Evolutionary conservation across 2,329 filamentous ascomycete species (phyloP).

Genomic region (Pseudocercospora pini-densiflorae): DNA sequence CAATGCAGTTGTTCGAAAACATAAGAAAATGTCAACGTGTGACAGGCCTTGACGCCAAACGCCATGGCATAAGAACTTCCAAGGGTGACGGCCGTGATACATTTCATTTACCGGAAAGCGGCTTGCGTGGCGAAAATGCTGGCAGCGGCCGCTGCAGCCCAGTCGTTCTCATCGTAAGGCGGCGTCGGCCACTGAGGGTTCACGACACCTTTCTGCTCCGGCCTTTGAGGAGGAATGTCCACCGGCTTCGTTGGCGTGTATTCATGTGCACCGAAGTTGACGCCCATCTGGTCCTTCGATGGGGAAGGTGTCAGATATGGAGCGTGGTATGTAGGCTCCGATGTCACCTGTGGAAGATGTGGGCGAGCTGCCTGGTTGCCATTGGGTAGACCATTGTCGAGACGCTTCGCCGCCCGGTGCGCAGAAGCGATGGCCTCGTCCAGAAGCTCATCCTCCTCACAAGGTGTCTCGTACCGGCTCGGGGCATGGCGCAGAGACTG

Average conservation of each 20-base stretch:
- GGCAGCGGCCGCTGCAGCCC: constrained; percentile 80
- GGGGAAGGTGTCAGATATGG: constrained; percentile 72
- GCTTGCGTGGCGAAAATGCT: constrained; percentile 78
- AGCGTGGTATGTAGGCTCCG: constrained; percentile 61
- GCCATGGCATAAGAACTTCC: constrained; percentile 7
- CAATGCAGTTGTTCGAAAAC: constrained; percentile 24
- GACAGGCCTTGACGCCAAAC: constrained; percentile 9
- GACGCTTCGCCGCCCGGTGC: constrained; percentile 71
- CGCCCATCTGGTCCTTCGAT: constrained; percentile 80
- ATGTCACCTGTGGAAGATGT: constrained; percentile 65
- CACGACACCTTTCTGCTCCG: constrained; percentile 53
- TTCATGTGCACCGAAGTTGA: constrained; percentile 70
- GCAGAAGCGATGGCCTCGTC: constrained; percentile 86
- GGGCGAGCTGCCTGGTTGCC: constrained; percentile 44
- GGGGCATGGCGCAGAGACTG: constrained; percentile 74
- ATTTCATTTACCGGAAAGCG: constrained; percentile 34
- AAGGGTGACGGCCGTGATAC: constrained; percentile 12
- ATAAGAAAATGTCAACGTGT: constrained; percentile 24
- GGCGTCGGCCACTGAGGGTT: constrained; percentile 89
- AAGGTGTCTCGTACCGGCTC: constrained; percentile 88
- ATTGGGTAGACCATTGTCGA: constrained; percentile 56
- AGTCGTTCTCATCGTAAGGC: constrained; percentile 91
- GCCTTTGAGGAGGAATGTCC: constrained; percentile 66
- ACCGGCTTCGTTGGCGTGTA: constrained; percentile 72
- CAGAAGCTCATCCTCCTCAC: constrained; percentile 94